Conservation (phyloP, 768 basidiomycete species). For the Leucocoprinus birnbaumii region DNA sequence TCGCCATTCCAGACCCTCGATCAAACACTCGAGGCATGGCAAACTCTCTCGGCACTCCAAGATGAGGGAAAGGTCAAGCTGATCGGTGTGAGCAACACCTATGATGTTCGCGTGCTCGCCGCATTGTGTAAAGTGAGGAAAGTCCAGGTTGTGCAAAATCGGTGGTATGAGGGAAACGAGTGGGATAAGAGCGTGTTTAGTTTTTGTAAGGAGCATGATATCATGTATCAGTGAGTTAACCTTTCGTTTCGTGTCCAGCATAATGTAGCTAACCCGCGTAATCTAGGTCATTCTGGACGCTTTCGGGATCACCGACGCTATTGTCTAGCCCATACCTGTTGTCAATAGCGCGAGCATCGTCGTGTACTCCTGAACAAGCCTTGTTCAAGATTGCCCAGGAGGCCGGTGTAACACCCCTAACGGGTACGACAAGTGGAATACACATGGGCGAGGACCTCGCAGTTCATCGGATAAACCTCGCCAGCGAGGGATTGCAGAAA, state of each 20-base stretch:
- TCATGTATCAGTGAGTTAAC: conserved; percentile 65
- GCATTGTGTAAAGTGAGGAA: conserved; percentile 50
- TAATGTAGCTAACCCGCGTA: not conserved
- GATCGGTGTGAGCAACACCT: conserved; percentile 79
- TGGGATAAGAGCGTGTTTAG: conserved; percentile 68
- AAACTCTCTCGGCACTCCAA: conserved; percentile 55
- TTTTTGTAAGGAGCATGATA: conserved; percentile 60
- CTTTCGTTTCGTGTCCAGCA: no score
- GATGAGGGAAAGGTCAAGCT: conserved; percentile 58
- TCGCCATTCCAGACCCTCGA: conserved; percentile 60
- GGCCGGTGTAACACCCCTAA: conserved; percentile 66
- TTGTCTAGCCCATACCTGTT: conserved; percentile 45
- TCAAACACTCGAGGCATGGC: conserved; percentile 70
- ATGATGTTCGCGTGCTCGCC: conserved; percentile 55
- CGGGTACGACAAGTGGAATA: conserved; percentile 64
- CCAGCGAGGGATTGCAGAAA: conserved; percentile 5
- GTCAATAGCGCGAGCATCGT: conserved; percentile 40
- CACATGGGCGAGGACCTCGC: conserved; percentile 47
- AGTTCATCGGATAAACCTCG: conserved; percentile 8
- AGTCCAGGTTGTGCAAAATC: conserved; percentile 77
- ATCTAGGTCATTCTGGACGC: conserved; percentile 81
- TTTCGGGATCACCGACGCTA: conserved; percentile 71
- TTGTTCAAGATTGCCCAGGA: conserved; percentile 69
- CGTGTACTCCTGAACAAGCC: conserved; percentile 61
- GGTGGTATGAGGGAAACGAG: conserved; percentile 80